Conservation (phyloP, 805 yeast genomes). For the Diddensiella caesifluorescens region DNA sequence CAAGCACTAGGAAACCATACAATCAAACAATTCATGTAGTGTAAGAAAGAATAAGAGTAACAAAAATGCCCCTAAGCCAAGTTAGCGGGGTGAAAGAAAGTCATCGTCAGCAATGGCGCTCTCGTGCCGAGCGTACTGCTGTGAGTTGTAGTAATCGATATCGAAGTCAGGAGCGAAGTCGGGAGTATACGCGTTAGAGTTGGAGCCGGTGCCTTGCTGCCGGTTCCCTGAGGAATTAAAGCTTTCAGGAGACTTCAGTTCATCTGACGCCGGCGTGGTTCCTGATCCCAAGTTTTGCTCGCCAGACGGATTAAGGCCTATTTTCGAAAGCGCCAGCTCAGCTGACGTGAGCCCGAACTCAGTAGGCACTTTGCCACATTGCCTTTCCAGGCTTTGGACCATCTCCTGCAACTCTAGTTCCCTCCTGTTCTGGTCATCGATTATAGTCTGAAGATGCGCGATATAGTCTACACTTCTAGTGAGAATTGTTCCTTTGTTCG, state of each 20-base stretch:
- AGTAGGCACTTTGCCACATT: conserved; percentile 39
- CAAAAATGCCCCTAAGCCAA: too few relatives aligned
- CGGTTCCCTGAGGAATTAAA: not conserved
- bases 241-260: conserved; percentile 7
- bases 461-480: conserved; percentile 78
- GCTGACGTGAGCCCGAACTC: conserved; percentile 66
- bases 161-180: conserved; percentile 20
- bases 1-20: too few relatives aligned
- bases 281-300: too few relatives aligned
- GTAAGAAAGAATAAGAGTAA: not conserved
- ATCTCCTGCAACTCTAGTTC: conserved; percentile 69
- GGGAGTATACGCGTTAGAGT: conserved; percentile 12
- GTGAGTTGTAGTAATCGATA: conserved; percentile 13
- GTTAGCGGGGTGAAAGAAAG: conserved; percentile 41
- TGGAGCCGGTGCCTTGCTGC: not conserved
- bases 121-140: conserved; percentile 33
- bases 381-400: conserved; percentile 48
- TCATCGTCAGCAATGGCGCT: conserved; percentile 80
- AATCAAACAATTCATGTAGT: too few relatives aligned
- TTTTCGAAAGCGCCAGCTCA: conserved; percentile 64
- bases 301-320: conserved; percentile 44
- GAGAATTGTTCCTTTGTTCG: conserved; percentile 76
- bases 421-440: conserved; percentile 71
- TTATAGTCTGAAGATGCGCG: conserved; percentile 49
- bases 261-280: conserved; percentile 14